These are phyloP conservation scores for Ascochyta rabiei DNA, from an alignment of 2,329 filamentous ascomycete genomes.

Conservation along the genomic window DNA sequence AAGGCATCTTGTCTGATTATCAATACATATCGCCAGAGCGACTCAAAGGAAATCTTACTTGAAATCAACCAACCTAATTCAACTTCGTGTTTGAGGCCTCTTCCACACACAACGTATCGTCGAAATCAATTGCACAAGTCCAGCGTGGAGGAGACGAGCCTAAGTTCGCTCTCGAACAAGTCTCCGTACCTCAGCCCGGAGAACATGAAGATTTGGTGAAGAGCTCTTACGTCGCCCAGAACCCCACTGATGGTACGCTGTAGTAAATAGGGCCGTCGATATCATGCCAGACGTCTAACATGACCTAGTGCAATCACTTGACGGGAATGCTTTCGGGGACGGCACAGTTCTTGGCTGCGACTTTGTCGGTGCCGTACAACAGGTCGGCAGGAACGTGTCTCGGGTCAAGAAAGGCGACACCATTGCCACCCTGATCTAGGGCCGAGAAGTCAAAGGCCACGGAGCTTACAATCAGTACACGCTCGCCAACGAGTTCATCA, in stretches of 20 bases:
- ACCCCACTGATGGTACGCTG: conserved; percentile 28
- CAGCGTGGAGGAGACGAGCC: conserved; percentile 16
- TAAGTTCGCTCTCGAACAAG: conserved; percentile 11
- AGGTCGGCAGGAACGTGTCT: conserved; percentile 40
- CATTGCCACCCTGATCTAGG: conserved; percentile 43
- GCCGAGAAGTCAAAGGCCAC: conserved; percentile 31
- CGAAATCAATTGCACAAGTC: conserved; percentile 12
- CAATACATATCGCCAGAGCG: neutral
- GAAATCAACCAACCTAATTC: neutral
- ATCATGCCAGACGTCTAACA: neutral
- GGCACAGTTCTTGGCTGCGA: conserved; percentile 45
- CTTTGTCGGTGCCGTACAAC: conserved; percentile 47
- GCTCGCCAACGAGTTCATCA: conserved; percentile 51
- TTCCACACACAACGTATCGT: neutral
- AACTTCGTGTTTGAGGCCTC: neutral
- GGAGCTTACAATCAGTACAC: conserved; percentile 45
- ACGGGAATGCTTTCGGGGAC: conserved; percentile 43
- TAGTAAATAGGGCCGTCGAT: neutral
- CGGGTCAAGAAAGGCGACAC: conserved; percentile 28
- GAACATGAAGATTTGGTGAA: conserved; percentile 21
- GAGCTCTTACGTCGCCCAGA: conserved; percentile 24
- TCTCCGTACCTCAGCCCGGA: conserved; percentile 7
- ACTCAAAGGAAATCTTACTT: neutral
- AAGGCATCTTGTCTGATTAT: neutral
- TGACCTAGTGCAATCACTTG: conserved; percentile 24